Percentiles rank a stretch among this genome's conserved stretches.
phyloP scores from a whole-genome alignment of 1,139 yeast genomes.

The Tardiomyces depauwii region DNA sequence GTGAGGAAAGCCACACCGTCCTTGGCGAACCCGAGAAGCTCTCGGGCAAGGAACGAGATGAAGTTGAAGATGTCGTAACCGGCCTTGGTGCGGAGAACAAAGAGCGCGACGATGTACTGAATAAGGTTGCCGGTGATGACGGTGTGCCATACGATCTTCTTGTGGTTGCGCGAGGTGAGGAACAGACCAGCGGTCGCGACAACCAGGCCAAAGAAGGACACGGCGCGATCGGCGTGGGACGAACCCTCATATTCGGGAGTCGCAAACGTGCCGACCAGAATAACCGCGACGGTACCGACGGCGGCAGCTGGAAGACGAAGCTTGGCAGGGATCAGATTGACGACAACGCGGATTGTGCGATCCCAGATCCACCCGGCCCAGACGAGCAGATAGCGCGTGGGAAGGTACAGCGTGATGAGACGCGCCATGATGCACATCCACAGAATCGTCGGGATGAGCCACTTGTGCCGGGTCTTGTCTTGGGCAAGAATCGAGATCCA shows the following conservation, averaged over 20 bases:
- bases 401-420: constrained; percentile 42
- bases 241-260: constrained; percentile 39
- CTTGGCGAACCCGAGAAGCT: constrained; percentile 49
- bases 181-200: constrained; percentile 40
- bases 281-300: constrained; percentile 34
- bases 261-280: constrained; percentile 45
- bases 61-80: constrained; percentile 59
- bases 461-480: constrained; percentile 38
- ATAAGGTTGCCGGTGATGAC: constrained; percentile 53
- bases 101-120: constrained; percentile 51
- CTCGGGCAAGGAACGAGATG: constrained; percentile 48
- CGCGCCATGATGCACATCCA: constrained; percentile 46
- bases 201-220: constrained; percentile 47
- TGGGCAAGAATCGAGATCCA: constrained; percentile 52
- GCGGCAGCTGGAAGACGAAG: constrained; percentile 39
- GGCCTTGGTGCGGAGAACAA: constrained; percentile 48
- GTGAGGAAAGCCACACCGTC: constrained; percentile 56
- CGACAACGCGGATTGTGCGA: constrained; percentile 30
- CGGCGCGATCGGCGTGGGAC: constrained; percentile 41
- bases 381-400: constrained; percentile 27
- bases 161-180: constrained; percentile 37
- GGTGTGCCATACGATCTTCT: constrained; percentile 46
- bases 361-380: constrained; percentile 33
- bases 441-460: constrained; percentile 55
- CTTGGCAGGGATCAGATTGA: constrained; percentile 30